Conservation (phyloP, 371 early-diverging fungal species). For the Mucor irregularis region DNA sequence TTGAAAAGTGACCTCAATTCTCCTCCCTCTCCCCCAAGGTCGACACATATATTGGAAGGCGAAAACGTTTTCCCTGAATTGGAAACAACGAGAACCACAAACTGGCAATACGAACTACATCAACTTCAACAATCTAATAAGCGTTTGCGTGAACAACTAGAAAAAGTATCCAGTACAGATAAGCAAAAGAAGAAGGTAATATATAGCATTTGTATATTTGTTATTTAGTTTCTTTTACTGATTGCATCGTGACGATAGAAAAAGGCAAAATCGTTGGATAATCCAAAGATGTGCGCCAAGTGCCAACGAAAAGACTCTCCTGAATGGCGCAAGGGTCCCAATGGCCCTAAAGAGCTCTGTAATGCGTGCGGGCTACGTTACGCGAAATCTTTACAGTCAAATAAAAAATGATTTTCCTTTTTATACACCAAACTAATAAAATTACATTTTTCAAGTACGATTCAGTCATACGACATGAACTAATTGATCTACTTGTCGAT, state of each 20-base stretch:
- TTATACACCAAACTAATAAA: not conserved
- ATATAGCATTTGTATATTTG: not conserved
- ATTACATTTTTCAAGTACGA: too few species aligned
- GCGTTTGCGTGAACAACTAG: slow-evolving; percentile 33
- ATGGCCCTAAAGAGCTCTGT: slow-evolving; percentile 79
- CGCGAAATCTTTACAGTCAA: slow-evolving; percentile 24
- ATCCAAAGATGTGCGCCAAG: slow-evolving; percentile 37
- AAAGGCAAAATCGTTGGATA: slow-evolving; percentile 13
- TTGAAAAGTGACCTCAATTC: not conserved
- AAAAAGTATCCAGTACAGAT: slow-evolving; percentile 17
- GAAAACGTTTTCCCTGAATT: slow-evolving; percentile 37
- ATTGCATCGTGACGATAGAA: slow-evolving; percentile 2
- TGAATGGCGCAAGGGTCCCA: slow-evolving; percentile 82
- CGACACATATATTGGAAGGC: not conserved
- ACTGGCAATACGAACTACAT: slow-evolving; percentile 48
- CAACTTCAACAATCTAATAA: slow-evolving; percentile 35
- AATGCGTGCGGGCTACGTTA: slow-evolving; percentile 81
- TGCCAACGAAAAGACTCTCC: slow-evolving; percentile 78
- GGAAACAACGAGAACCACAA: slow-evolving; percentile 27
- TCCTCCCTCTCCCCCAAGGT: not conserved
- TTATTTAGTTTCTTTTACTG: not conserved
- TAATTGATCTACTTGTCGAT: too few species aligned
- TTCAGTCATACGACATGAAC: too few species aligned
- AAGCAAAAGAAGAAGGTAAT: slow-evolving; percentile 24
- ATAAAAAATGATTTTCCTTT: not conserved